A percentile compares a stretch with the other conserved stretches of the same genome.
Evolutionary conservation across 75 land plant species (phyloP).

Genomic region (Adiantum capillusveneris): DNA sequence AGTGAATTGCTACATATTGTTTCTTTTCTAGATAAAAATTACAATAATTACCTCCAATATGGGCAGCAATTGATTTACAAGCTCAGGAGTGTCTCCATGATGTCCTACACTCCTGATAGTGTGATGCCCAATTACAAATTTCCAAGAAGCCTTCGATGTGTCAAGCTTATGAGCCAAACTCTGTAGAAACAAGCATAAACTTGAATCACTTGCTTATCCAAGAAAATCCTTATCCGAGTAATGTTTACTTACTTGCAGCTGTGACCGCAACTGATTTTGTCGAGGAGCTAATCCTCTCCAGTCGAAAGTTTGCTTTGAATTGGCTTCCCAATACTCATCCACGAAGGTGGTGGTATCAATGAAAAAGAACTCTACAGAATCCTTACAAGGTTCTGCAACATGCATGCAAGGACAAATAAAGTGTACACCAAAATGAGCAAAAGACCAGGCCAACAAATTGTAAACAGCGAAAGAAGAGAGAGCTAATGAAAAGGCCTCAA

Average conservation of each 20-base stretch:
- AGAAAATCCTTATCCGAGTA: no score
- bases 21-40: no score
- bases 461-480: no score
- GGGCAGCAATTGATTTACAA: conserved; percentile 54
- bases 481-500: no score
- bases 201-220: no score
- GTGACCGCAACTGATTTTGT: conserved; percentile 41
- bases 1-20: no score
- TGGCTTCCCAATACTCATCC: conserved; percentile 51
- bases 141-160: conserved; percentile 75
- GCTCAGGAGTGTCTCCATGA: conserved; percentile 73
- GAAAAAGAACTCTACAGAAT: conserved; percentile 31
- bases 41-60: conserved; percentile 44
- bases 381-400: conserved; percentile 13
- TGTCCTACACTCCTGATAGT: conserved; percentile 71
- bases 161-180: conserved; percentile 48
- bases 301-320: conserved; percentile 40
- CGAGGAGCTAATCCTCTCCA: conserved; percentile 76
- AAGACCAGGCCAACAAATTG: background rate
- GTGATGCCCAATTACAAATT: conserved; percentile 92
- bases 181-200: conserved; percentile 19
- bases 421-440: background rate
- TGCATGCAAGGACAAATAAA: no score
- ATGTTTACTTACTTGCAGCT: conserved; percentile 51
- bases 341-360: conserved; percentile 39